Base-by-base conservation (phyloP, 2,329 filamentous ascomycete genomes). In the Fusarium sublunatum region DNA sequence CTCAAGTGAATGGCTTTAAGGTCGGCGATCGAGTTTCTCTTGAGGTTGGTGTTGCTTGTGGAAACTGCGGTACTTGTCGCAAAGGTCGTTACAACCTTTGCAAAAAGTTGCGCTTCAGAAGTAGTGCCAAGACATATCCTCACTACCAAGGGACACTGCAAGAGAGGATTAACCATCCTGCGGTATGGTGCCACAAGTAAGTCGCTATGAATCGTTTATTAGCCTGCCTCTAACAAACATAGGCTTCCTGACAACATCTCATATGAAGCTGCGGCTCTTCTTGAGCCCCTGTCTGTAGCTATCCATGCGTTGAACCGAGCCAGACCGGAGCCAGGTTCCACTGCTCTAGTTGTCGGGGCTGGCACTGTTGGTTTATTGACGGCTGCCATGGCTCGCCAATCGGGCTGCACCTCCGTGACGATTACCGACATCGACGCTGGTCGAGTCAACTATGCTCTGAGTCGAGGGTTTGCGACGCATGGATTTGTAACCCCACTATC, bases 61-160 rank as follows among this genome's bases (percentile, higher is more conserved):
- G 81, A 28, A 70, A 75, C 39, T 86, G 84, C 67, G 77, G 75
- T 19, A 76, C 81, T 53, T 86, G 84, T 72, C 76, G 79, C 19
- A 78, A 79, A 52, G 82, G 82, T n/a, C 76, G 82, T 41, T 88
- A 88, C 71, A 88, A 88, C 64, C 79, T 88, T 13, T 88, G 85
- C 76, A 85, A 84, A 72, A 82, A 81, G 71, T 81, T 88, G 81
- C 80, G 82, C 39, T 88, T 88, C 72, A 79, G 86, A 67, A 86
- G 85, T 70, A 87, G 83, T 62, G 86, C 84, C 53, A 87, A 87
- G 72, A 85, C 81, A 34, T 81, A 85, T n/a, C 86, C 86, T 55
- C 86, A 88, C 70, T 87, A 84, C 63, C 86, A 87, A 70, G 86
- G 86, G 25, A 88, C 86, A 6, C 75, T 88, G 5, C 86, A 88